Conservation (phyloP, 1,139 yeast species). For the Pichia inconspicua region DNA sequence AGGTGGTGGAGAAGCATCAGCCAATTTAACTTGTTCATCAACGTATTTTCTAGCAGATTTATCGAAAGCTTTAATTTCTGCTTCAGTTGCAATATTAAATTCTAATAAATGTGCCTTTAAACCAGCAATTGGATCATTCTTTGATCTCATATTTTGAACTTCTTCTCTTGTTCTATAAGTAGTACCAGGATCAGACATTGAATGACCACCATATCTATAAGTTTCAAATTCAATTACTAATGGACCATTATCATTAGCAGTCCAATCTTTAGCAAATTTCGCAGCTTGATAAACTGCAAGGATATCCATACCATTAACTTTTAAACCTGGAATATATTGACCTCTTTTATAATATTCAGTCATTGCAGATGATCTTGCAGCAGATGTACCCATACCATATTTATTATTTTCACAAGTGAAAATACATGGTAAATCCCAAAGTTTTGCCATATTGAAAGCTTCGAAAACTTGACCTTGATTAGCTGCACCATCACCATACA, state of each 20-base stretch:
- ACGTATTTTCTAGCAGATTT: conserved; percentile 94
- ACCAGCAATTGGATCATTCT: conserved; percentile 96
- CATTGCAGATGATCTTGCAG: conserved; percentile 92
- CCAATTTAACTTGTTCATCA: conserved; percentile 88
- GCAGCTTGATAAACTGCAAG: conserved; percentile 94
- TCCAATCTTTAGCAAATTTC: conserved; percentile 95
- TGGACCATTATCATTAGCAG: conserved; percentile 90
- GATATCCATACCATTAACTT: conserved; percentile 97
- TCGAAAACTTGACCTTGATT: conserved; percentile 99
- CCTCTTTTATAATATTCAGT: conserved; percentile 98
- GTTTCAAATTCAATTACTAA: conserved; percentile 94
- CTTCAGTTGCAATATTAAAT: conserved; percentile 80
- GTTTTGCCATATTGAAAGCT: conserved; percentile 96
- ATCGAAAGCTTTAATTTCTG: conserved; percentile 87
- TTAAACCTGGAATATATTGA: conserved; percentile 97
- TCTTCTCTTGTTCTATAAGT: conserved; percentile 99
- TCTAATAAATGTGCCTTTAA: conserved; percentile 82
- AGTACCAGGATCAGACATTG: conserved; percentile 99
- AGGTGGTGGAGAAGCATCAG: conserved; percentile 92
- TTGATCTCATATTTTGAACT: conserved; percentile 98
- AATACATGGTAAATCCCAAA: conserved; percentile 92
- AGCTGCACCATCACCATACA: conserved; percentile 98
- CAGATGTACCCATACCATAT: conserved; percentile 99
- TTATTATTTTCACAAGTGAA: conserved; percentile 98
- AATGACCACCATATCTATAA: conserved; percentile 99